Base-by-base conservation (phyloP, 208 protist species). In the Borovskyia barvae region DNA sequence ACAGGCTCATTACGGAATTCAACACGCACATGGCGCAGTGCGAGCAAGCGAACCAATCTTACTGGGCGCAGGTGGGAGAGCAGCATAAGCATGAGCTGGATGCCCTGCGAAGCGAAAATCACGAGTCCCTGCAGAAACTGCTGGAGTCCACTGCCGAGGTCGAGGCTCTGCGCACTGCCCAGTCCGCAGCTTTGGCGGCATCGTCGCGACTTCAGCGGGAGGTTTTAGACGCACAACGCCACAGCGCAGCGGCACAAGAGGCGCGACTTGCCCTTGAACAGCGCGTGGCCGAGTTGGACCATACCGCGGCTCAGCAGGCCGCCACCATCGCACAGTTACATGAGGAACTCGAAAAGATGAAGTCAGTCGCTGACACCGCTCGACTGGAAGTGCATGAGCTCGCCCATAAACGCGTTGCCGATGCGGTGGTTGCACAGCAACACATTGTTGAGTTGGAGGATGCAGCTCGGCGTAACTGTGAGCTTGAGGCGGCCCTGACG, bases 11-110 rank as follows among this genome's bases (percentile, higher is more conserved):
- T 3, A 45, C 45, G 19, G 58, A 87, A 49, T 87, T 81, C 45
- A 82, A 77, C 59, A 54, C 49, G 3, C 80, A 87, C 70, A 80
- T 87, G 64, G 35, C 57, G 17, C 59, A 72, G 43, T 80, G 72
- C 43, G 77, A 87, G 63, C 8, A 45, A 32, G 63, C 67, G 3
- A 82, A 85, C 42, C 47, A 72, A 56, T 49, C 36, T 0, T 72
- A 76, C 50, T 81, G 75, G 72, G 41, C 32, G 11, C 33, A 65
- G 32, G 50, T 52, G 6, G 43, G 48, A n/a, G 42, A 30, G 17
- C 37, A 67, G 50, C 75, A 85, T 19, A 25, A 56, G 50, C 33
- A 22, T 30, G 67, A 68, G 42, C 19, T 78, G 12, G 52, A 37
- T 2, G 37, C 43, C 6, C 5, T 79, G 20, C 26, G 25, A 1